phyloP scores from a whole-genome alignment of 768 basidiomycete genomes.

The Boletus edulis region DNA sequence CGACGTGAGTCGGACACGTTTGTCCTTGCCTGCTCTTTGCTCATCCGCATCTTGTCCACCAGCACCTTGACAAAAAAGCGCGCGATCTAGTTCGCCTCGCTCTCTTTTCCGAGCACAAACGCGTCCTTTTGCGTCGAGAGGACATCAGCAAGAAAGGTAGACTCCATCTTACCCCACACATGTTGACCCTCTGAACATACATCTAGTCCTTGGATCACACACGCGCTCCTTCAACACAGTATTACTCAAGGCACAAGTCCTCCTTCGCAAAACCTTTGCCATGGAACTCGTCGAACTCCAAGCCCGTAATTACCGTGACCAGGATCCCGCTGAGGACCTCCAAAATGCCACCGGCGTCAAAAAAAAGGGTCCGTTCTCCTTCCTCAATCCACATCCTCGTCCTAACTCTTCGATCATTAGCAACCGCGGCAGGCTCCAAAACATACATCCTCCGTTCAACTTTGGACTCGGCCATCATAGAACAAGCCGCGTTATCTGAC shows the following conservation, averaged over 20 bases:
- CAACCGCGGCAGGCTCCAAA: conserved; percentile 61
- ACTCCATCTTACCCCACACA: neutral
- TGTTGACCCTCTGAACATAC: neutral
- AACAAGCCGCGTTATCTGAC: conserved; percentile 53
- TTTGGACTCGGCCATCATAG: conserved; percentile 61
- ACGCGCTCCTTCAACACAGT: conserved; percentile 65
- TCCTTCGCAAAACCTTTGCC: conserved; percentile 65
- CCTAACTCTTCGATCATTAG: conserved; percentile 16
- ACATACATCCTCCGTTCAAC: conserved; percentile 81
- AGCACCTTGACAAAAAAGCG: conserved; percentile 69
- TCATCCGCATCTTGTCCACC: neutral
- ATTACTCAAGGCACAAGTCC: conserved; percentile 59
- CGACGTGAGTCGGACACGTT: conserved; percentile 12
- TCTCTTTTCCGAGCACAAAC: conserved; percentile 74
- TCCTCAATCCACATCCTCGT: neutral
- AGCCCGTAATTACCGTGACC: conserved; percentile 46
- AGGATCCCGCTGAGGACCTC: conserved; percentile 40
- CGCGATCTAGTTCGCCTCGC: conserved; percentile 76
- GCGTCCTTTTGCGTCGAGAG: conserved; percentile 67
- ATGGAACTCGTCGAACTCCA: conserved; percentile 84
- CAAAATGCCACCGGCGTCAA: conserved; percentile 55
- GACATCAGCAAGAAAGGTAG: conserved; percentile 82
- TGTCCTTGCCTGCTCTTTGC: neutral
- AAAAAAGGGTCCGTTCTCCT: conserved; percentile 53
- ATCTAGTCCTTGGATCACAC: conserved; percentile 44